Conservation (phyloP, 2,329 filamentous ascomycete species). For the Corniculantispora saksenae region DNA sequence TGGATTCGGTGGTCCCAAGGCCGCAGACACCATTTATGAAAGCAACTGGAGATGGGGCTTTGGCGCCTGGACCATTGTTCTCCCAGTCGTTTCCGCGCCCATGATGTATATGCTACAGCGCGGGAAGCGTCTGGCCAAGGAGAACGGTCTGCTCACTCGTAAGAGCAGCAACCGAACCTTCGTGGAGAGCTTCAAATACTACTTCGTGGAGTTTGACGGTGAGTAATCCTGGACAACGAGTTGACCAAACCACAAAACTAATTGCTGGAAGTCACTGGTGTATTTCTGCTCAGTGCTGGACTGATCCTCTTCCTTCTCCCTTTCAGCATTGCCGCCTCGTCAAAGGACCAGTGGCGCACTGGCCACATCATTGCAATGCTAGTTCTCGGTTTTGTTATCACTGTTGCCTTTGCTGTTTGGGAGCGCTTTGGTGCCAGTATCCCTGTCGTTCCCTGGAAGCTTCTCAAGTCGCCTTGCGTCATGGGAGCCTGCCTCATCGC, state of each 20-base stretch:
- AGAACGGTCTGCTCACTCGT: slow-evolving; percentile 20
- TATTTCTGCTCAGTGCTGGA: slow-evolving; percentile 49
- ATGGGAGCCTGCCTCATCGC: slow-evolving; percentile 29
- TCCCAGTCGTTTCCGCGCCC: slow-evolving; percentile 44
- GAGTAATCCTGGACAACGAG: neutral
- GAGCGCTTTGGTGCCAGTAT: slow-evolving; percentile 49
- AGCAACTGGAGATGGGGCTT: slow-evolving; percentile 42
- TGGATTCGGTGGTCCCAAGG: slow-evolving; percentile 32
- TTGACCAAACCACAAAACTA: neutral
- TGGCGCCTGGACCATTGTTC: slow-evolving; percentile 59
- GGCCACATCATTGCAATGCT: slow-evolving; percentile 48
- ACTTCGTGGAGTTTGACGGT: slow-evolving; percentile 26
- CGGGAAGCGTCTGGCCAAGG: slow-evolving; percentile 27
- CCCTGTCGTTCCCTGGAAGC: slow-evolving; percentile 46
- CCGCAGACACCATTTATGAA: slow-evolving; percentile 27
- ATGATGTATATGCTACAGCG: slow-evolving; percentile 27
- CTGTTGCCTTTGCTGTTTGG: slow-evolving; percentile 47
- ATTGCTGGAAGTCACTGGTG: slow-evolving; percentile 38
- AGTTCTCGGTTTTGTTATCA: slow-evolving; percentile 52
- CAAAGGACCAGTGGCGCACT: slow-evolving; percentile 43
- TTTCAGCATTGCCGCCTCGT: slow-evolving; percentile 51
- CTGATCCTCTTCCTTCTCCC: slow-evolving; percentile 58
- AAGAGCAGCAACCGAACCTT: slow-evolving; percentile 38
- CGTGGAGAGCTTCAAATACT: slow-evolving; percentile 41
- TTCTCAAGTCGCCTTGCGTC: slow-evolving; percentile 34